Conservation (phyloP, 257 asterid species). For the Haberlea rhodopensis region DNA sequence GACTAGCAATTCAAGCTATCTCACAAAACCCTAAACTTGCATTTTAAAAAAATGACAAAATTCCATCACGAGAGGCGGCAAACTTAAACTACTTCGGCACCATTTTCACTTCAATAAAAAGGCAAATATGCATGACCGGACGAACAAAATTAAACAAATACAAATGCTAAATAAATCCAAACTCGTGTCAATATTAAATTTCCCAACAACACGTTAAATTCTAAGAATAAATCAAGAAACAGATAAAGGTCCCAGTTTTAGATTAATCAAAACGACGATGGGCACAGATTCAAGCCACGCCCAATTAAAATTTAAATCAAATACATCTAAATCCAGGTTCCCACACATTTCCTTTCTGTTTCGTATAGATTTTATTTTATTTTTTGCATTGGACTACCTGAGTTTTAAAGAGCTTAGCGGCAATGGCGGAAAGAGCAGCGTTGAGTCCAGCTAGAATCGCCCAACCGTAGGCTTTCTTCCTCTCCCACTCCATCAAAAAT, state of each 20-base stretch:
- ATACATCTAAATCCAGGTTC: not conserved
- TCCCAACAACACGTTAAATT: constrained; percentile 4
- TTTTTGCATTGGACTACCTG: constrained; percentile 40
- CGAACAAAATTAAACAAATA: not conserved
- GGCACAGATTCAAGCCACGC: not conserved
- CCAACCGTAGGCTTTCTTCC: constrained; percentile 65
- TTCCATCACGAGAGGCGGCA: not conserved
- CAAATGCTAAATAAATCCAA: not conserved
- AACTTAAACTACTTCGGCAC: not conserved
- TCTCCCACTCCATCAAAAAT: constrained; percentile 38
- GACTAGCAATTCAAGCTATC: not conserved
- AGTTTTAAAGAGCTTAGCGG: constrained; percentile 72
- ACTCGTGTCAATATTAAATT: not conserved
- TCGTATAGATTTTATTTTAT: not conserved
- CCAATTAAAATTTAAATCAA: constrained; percentile 3
- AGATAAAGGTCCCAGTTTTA: not conserved
- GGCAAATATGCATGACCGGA: not conserved
- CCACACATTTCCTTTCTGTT: not conserved
- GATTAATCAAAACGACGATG: not conserved
- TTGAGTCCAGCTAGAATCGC: constrained; percentile 80
- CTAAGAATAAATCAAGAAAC: not conserved
- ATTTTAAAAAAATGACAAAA: not conserved
- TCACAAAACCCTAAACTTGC: not conserved
- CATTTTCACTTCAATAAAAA: not conserved
- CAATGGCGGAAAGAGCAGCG: constrained; percentile 89